Conservation (phyloP, 2,329 filamentous ascomycete species). For the Aspergillus sp. region DNA sequence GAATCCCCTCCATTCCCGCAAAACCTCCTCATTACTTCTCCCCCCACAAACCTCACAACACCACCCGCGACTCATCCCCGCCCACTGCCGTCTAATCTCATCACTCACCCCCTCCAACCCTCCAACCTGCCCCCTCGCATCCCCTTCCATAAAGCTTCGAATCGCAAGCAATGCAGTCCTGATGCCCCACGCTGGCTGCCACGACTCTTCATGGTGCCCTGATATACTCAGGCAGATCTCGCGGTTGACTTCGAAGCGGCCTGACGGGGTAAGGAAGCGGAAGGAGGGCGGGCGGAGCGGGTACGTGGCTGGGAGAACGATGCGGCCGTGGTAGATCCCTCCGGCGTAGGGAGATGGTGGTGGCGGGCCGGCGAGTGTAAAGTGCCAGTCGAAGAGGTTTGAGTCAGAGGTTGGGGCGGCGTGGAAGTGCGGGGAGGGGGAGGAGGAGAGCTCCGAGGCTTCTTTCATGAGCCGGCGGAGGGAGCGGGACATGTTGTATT, state of each 20-base stretch:
- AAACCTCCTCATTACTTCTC: constrained; percentile 64
- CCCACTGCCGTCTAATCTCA: constrained; percentile 66
- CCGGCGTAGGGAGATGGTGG: constrained; percentile 71
- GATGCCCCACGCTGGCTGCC: constrained; percentile 98
- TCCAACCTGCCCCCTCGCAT: constrained; percentile 82
- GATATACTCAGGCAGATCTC: constrained; percentile 95
- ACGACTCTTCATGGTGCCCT: constrained; percentile 95
- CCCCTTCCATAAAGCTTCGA: constrained; percentile 89
- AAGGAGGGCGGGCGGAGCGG: constrained; percentile 92
- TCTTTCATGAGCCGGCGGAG: constrained; percentile 64
- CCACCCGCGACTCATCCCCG: constrained; percentile 65
- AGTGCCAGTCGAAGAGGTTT: constrained; percentile 98
- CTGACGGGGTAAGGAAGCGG: constrained; percentile 87
- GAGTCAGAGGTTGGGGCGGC: constrained; percentile 76
- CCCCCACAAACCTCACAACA: constrained; percentile 69
- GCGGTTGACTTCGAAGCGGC: constrained; percentile 92
- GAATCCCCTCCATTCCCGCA: constrained; percentile 66
- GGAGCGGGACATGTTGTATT: constrained; percentile 32
- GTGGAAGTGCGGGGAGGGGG: constrained; percentile 81
- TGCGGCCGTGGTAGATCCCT: constrained; percentile 94
- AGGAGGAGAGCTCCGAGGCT: constrained; percentile 77
- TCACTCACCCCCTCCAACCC: constrained; percentile 73
- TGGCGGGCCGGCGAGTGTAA: constrained; percentile 89
- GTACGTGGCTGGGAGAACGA: constrained; percentile 84
- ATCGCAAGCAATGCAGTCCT: constrained; percentile 80